These are phyloP conservation scores for Yarrowia divulgata DNA, from an alignment of 805 yeast genomes.

Conservation along the genomic window DNA sequence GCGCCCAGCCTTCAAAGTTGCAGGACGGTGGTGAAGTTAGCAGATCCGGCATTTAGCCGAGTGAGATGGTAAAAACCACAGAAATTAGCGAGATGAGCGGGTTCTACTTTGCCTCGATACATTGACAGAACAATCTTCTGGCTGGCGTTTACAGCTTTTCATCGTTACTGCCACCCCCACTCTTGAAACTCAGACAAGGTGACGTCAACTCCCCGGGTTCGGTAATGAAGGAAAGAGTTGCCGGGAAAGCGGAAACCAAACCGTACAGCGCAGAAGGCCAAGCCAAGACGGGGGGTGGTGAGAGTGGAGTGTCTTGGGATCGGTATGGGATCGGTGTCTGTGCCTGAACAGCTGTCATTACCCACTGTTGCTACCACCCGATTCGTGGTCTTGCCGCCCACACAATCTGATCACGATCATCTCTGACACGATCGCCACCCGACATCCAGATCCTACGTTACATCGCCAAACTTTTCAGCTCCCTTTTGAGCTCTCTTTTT, in stretches of 20 bases:
- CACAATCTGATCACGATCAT: constrained; percentile 12
- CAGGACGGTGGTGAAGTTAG: background rate
- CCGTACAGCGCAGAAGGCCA: constrained; percentile 11
- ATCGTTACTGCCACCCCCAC: too few relatives aligned
- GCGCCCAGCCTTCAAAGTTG: background rate
- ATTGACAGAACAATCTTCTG: too few relatives aligned
- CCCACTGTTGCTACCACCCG: too few relatives aligned
- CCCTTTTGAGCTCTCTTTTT: background rate
- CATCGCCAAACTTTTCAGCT: background rate
- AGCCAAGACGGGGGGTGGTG: background rate
- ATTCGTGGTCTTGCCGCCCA: too few relatives aligned
- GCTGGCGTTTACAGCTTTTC: too few relatives aligned
- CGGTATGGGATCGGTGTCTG: too few relatives aligned
- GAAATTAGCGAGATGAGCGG: background rate
- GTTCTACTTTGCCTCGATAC: too few relatives aligned
- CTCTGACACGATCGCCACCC: background rate
- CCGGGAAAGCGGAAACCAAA: background rate
- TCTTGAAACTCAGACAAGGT: too few relatives aligned
- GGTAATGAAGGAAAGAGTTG: background rate
- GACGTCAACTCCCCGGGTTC: background rate
- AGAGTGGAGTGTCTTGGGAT: too few relatives aligned
- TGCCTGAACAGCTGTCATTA: background rate
- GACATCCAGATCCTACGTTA: background rate
- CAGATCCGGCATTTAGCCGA: background rate
- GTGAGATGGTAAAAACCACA: too few relatives aligned